Base-by-base conservation (phyloP, 2,329 filamentous ascomycete genomes). In the Alternaria sp. region DNA sequence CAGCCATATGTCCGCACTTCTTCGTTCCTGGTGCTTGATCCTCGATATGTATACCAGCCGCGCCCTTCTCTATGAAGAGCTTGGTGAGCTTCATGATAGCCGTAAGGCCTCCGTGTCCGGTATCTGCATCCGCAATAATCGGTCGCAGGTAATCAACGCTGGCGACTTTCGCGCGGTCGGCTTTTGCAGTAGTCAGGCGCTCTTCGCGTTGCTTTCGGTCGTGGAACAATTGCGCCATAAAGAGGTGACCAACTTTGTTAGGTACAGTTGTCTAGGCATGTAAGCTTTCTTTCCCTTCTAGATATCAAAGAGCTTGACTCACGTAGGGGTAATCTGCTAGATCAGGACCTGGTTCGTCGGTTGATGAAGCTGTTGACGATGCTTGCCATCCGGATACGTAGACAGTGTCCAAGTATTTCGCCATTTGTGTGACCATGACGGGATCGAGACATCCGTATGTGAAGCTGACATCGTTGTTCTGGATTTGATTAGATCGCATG, bases 351-450 rank as follows among this genome's bases (percentile, higher is more conserved):
- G 95, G 95, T 84, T 99, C 95, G 73, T 99, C 93, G 7, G 94
- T 94, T 2, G 93, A 88, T 3, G 94, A 97, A 51, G 95, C 95
- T 7, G 95, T 99, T 24, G 94, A 97, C 2, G 94, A 98, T 67
- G 92, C 97, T 82, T 99, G 95, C 95, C 95, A 99, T 66, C 95
- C 95, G 55, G 95, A 98, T 64, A 99, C 95, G 80, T 99, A 99
- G 78, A 99, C 92, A 34, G 95, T 99, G 78, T 99, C 95, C 64
- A 99, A 86, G 80, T 96, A 98, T 82, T 98, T 97, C 73, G 94
- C 94, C 95, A 99, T 99, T 81, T 99, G 95, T 28, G 95, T 98
- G 78, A 99, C 87, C 92, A 97, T 97, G 57, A 96, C 97, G 11
- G 95, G 95, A 78, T 99, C 95, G 67, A 99, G 86, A 82, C 95